Evolutionary conservation across 2,329 filamentous ascomycete species (phyloP).

Genomic region (Fusarium foetens): DNA sequence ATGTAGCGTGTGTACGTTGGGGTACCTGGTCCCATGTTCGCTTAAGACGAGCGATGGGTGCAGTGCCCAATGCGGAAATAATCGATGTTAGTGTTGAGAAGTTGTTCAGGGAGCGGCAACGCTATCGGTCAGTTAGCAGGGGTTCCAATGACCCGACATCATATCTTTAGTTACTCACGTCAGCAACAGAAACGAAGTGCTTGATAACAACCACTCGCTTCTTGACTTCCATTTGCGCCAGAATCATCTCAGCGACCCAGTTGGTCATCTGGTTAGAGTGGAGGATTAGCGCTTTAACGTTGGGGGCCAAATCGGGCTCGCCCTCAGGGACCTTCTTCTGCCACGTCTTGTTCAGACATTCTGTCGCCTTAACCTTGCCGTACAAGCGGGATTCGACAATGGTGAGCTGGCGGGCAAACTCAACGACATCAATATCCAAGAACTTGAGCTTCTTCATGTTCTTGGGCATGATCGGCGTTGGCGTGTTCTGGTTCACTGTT

Average conservation of each 20-base stretch:
- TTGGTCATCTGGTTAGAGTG: conserved; percentile 99
- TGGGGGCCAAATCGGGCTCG: conserved; percentile 86
- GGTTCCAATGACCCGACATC: background rate
- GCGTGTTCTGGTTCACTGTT: conserved; percentile 83
- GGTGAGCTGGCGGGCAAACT: conserved; percentile 97
- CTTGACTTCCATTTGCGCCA: conserved; percentile 93
- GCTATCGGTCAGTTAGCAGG: conserved; percentile 61
- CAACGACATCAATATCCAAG: conserved; percentile 92
- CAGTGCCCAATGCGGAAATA: conserved; percentile 93
- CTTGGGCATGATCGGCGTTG: conserved; percentile 91
- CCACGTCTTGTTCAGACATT: conserved; percentile 99
- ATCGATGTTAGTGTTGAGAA: conserved; percentile 98
- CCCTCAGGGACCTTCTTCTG: conserved; percentile 90
- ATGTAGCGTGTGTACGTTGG: conserved; percentile 78
- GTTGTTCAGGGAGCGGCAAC: conserved; percentile 94
- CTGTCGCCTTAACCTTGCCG: conserved; percentile 93
- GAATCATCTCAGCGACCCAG: conserved; percentile 99
- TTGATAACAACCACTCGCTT: conserved; percentile 98
- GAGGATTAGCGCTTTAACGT: conserved; percentile 94
- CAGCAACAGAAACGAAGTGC: conserved; percentile 95
- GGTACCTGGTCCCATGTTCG: conserved; percentile 96
- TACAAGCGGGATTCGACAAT: conserved; percentile 97
- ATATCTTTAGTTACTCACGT: conserved; percentile 69
- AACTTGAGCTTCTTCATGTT: conserved; percentile 99
- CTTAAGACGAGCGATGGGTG: conserved; percentile 92